phyloP scores from a whole-genome alignment of 345 rosid genomes.

The Streptanthus diversifolius region DNA sequence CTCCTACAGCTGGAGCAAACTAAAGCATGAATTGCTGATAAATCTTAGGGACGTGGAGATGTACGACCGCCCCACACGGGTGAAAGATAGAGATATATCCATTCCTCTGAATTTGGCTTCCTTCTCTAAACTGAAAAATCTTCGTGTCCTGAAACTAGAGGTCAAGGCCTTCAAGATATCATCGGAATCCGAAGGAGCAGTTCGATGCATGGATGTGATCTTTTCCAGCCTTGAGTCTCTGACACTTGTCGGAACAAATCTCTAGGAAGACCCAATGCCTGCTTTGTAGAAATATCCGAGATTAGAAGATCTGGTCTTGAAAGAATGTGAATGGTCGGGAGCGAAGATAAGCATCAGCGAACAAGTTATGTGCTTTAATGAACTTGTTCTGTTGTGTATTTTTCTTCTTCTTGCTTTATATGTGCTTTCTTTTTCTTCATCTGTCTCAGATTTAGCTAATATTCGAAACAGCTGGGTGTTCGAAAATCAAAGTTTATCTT shows the following conservation, averaged over 20 bases:
- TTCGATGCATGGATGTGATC: neutral
- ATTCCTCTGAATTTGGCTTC: neutral
- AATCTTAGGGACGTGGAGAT: slow-evolving; percentile 15
- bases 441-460: too few species aligned
- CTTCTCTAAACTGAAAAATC: neutral
- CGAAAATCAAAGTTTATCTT: too few species aligned
- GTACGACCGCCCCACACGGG: neutral
- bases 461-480: too few species aligned
- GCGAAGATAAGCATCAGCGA: neutral
- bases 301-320: neutral
- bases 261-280: slow-evolving; percentile 4
- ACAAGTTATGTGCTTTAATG: neutral
- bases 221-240: slow-evolving; percentile 4
- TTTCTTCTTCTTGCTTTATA: too few species aligned
- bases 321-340: neutral
- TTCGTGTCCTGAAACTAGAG: neutral
- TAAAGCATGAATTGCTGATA: neutral
- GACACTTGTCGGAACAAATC: neutral
- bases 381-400: too few species aligned
- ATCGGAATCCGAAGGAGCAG: neutral
- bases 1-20: slow-evolving; percentile 17
- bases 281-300: neutral
- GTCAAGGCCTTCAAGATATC: neutral
- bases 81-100: neutral
- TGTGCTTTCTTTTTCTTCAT: too few species aligned